phyloP scores from a whole-genome alignment of 1,284 basidiomycete species.

The Psilocybe mexicana region DNA sequence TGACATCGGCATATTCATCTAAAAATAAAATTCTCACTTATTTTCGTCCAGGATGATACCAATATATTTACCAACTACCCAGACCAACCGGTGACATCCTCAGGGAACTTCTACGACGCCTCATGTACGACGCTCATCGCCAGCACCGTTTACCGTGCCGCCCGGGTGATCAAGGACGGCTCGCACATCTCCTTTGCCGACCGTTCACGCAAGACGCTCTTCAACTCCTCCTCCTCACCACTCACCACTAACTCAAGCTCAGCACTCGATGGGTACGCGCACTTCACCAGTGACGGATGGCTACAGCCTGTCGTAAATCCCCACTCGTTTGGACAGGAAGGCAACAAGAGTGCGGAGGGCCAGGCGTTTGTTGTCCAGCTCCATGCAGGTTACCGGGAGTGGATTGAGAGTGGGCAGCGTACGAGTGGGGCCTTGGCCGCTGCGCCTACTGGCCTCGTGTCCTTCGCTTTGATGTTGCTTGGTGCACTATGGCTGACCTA shows the following conservation, averaged over 20 bases:
- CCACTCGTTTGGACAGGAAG: constrained; percentile 48
- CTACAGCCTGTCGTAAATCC: constrained; percentile 76
- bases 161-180: constrained; percentile 51
- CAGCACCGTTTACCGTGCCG: constrained; percentile 72
- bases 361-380: constrained; percentile 76
- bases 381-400: constrained; percentile 73
- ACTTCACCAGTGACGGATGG: constrained; percentile 61
- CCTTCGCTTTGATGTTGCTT: neutral
- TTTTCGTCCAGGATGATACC: constrained; percentile 43
- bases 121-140: constrained; percentile 78
- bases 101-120: constrained; percentile 70
- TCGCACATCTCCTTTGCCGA: constrained; percentile 61
- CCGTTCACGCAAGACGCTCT: constrained; percentile 51
- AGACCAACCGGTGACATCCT: constrained; percentile 40
- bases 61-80: constrained; percentile 80
- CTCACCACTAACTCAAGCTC: constrained; percentile 10
- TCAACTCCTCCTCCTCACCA: constrained; percentile 19
- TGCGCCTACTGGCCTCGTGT: neutral
- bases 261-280: constrained; percentile 31
- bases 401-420: constrained; percentile 37
- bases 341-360: constrained; percentile 52
- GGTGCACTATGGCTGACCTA: neutral
- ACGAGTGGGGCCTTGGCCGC: neutral
- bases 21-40: constrained; percentile 11
- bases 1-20: constrained; percentile 2